These are phyloP conservation scores for Daphne laureola DNA, from an alignment of 441 rosid species.

Conservation along the genomic window DNA sequence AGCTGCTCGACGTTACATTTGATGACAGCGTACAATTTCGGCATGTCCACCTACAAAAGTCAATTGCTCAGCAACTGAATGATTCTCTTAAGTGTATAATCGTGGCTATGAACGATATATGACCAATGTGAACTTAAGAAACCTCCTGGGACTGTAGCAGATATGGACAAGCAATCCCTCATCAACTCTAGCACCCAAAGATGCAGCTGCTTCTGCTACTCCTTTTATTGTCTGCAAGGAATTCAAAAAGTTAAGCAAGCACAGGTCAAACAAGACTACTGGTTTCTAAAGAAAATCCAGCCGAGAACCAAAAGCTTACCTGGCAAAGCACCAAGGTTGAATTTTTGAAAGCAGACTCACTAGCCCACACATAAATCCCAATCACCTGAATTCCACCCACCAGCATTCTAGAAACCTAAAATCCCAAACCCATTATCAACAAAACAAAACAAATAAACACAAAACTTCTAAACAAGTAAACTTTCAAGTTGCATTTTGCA, in stretches of 20 bases:
- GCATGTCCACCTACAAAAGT: slow-evolving; percentile 68
- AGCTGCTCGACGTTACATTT: slow-evolving; percentile 60
- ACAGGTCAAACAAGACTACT: not conserved
- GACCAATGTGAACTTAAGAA: not conserved
- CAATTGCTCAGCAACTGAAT: slow-evolving; percentile 13
- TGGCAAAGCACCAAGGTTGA: slow-evolving; percentile 62
- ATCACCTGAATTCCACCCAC: slow-evolving; percentile 80
- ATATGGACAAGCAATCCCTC: slow-evolving; percentile 75
- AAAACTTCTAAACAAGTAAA: not conserved
- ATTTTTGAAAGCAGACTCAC: slow-evolving; percentile 66
- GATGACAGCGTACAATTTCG: slow-evolving; percentile 54
- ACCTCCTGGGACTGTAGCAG: slow-evolving; percentile 88
- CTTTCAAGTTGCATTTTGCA: not conserved
- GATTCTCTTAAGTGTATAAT: not conserved
- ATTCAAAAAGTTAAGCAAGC: not conserved
- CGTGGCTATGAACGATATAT: not conserved
- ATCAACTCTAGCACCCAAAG: slow-evolving; percentile 35
- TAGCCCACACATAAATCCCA: slow-evolving; percentile 85
- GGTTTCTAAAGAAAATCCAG: not conserved
- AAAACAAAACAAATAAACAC: not conserved
- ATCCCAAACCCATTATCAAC: slow-evolving; percentile 9
- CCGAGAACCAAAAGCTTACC: slow-evolving; percentile 27
- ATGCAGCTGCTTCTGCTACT: slow-evolving; percentile 56
- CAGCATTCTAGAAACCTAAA: slow-evolving; percentile 80
- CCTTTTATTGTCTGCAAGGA: slow-evolving; percentile 54